Conservation (phyloP, 768 basidiomycete genomes). For the Tricholoma sp. region DNA sequence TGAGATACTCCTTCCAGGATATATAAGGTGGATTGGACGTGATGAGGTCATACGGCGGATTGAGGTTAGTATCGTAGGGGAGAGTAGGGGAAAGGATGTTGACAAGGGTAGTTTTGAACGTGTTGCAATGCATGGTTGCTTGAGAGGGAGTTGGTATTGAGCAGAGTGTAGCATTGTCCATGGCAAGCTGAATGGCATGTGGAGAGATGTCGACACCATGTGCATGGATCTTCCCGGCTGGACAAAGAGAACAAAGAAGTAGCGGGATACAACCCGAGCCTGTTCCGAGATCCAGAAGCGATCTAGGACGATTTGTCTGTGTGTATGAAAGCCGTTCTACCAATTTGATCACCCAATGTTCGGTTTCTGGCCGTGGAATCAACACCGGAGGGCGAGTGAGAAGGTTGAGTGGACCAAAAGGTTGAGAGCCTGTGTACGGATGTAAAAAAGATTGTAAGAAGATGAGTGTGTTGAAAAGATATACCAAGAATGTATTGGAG, state of each 20-base stretch:
- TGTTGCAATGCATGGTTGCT: constrained; percentile 25
- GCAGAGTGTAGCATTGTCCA: constrained; percentile 42
- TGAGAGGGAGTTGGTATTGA: constrained; percentile 27
- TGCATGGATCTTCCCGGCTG: constrained; percentile 47
- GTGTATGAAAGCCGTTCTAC: constrained; percentile 39
- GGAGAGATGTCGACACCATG: constrained; percentile 66
- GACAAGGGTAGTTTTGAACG: constrained; percentile 34
- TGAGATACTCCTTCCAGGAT: constrained; percentile 54
- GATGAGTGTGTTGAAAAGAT: constrained; percentile 7
- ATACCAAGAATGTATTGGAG: constrained; percentile 88
- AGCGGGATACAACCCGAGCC: constrained; percentile 92
- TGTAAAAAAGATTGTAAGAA: constrained; percentile 11
- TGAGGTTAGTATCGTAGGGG: constrained; percentile 24
- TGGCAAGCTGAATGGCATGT: constrained; percentile 49
- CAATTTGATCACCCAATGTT: constrained; percentile 69
- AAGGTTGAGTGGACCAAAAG: constrained; percentile 82
- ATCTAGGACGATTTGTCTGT: constrained; percentile 25
- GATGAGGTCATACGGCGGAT: constrained; percentile 64
- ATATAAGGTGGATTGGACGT: constrained; percentile 91
- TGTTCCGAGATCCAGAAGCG: constrained; percentile 85
- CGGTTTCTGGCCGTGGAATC: constrained; percentile 95
- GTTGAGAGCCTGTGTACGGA: constrained; percentile 58
- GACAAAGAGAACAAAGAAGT: constrained; percentile 65
- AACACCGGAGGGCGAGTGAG: constrained; percentile 72
- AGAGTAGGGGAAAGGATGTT: constrained; percentile 46